Evolutionary conservation across 371 early-diverging fungal species (phyloP), one percentile per base, ranked within the genome.

Genomic region (Actinomortierella ambigua): DNA sequence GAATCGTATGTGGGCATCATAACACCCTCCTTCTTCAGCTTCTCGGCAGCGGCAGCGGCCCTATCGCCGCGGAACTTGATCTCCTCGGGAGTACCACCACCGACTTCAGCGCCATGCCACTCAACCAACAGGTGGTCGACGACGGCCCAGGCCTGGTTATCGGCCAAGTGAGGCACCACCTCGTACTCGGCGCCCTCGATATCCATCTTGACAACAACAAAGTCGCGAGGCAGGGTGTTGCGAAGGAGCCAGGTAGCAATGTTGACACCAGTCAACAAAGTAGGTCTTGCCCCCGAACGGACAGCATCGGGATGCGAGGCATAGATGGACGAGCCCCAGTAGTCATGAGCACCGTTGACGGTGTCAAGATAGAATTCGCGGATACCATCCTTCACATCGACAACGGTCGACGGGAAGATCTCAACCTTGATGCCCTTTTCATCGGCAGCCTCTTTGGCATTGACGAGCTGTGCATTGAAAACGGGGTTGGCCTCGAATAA

Each of bases 161-260:
- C 55, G 1, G 55, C 65, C 58, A 65, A 42, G 11, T 65, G 65
- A 6, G 65, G 65, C 8, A 59, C 29, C 15, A 59, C 46, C 39
- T 65, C 65, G 51, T 65, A 65, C 23, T 59, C 65, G 18, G 59
- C 50, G 14, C 65, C 54, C 39, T 65, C 59, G 39, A 59, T 50
- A 24, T 65, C 59, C 65, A 65, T 65, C 59, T 65, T 65, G 44
- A 65, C 65, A 14, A 65, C 65, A 28, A 59, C 65, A 42, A 54
- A 65, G 40, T 65, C 59, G 1, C 46, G 54, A 20, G 59, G 59
- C 7, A 65, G 39, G 8, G 50, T 54, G 46, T 65, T 65, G 1
- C 7, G 48, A 18, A 65, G 59, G 44, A 65, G 42, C 59, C 65
- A 65, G 1, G 13, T n/a, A 0, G 59, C 18, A 44, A 65, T 47